phyloP scores from a whole-genome alignment of 305 asterid species.

The Solanum hybrid region DNA sequence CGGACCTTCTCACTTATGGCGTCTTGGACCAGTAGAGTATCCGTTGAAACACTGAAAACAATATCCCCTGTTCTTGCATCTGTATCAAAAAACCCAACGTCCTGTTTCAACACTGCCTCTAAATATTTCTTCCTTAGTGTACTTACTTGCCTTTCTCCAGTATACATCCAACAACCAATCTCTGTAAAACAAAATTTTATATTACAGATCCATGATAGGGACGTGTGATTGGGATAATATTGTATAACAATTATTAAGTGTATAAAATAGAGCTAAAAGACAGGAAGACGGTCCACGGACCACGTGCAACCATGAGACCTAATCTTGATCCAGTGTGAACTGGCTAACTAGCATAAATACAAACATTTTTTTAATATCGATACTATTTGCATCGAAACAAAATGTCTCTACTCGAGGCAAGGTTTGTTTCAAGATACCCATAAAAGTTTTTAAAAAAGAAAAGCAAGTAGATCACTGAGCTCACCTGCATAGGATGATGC shows the following conservation, averaged over 20 bases:
- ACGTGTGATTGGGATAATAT: conserved; percentile 42
- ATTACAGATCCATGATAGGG: conserved; percentile 34
- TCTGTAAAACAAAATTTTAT: conserved; percentile 29
- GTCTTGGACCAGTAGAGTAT: conserved; percentile 96
- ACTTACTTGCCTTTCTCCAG: conserved; percentile 93
- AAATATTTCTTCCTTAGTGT: conserved; percentile 80
- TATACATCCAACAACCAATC: conserved; percentile 96
- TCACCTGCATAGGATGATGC: conserved; percentile 94
- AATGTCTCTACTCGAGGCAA: background rate
- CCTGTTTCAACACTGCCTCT: conserved; percentile 93
- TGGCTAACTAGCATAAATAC: conserved; percentile 18
- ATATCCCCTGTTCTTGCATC: conserved; percentile 99
- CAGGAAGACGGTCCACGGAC: conserved; percentile 72
- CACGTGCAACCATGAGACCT: conserved; percentile 87
- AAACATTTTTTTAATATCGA: background rate
- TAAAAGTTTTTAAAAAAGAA: background rate
- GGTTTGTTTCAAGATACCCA: background rate
- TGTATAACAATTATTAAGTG: conserved; percentile 14
- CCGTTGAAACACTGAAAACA: conserved; percentile 94
- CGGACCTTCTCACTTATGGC: conserved; percentile 97
- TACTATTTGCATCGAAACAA: background rate
- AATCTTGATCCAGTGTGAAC: conserved; percentile 28
- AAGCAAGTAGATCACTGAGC: conserved; percentile 8
- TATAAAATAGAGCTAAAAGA: conserved; percentile 47
- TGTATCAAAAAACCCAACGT: conserved; percentile 94